Conservation (phyloP, 768 basidiomycete genomes). For the Boletus subcaerulescens region DNA sequence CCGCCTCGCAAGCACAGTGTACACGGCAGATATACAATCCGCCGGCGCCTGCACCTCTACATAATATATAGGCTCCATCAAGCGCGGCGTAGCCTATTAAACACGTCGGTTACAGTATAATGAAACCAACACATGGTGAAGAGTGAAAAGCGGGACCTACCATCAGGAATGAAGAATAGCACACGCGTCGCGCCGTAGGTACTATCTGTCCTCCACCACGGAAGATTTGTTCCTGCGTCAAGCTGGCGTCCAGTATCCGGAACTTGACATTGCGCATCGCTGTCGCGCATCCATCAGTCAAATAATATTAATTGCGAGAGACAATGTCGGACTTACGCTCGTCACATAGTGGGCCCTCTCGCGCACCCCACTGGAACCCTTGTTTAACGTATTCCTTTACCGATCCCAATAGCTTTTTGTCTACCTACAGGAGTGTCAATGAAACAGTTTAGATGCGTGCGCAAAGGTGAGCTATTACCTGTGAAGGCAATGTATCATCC, state of each 20-base stretch:
- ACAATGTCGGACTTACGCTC: slow-evolving; percentile 73
- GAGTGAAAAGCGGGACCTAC: slow-evolving; percentile 44
- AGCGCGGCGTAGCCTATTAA: slow-evolving; percentile 83
- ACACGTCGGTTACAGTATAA: not conserved
- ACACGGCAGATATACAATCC: slow-evolving; percentile 97
- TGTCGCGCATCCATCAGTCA: slow-evolving; percentile 30
- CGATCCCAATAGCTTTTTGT: slow-evolving; percentile 86
- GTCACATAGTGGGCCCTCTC: slow-evolving; percentile 97
- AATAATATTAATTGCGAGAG: not conserved
- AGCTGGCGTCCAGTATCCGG: slow-evolving; percentile 86
- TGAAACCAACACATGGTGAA: not conserved
- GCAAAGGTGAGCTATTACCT: slow-evolving; percentile 42
- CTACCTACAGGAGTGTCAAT: slow-evolving; percentile 51
- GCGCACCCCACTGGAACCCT: slow-evolving; percentile 98
- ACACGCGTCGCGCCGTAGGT: slow-evolving; percentile 96
- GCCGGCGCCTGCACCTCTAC: slow-evolving; percentile 99
- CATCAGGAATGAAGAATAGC: slow-evolving; percentile 99
- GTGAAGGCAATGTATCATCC: slow-evolving; percentile 94
- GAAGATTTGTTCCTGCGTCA: slow-evolving; percentile 96
- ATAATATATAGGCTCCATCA: slow-evolving; percentile 98
- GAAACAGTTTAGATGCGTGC: not conserved
- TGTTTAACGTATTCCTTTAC: slow-evolving; percentile 97
- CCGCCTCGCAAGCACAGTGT: slow-evolving; percentile 96
- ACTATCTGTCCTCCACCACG: slow-evolving; percentile 98
- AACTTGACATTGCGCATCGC: slow-evolving; percentile 99